phyloP scores from a whole-genome alignment of 108 stramenopile species.

The Nitzschia sp. region DNA sequence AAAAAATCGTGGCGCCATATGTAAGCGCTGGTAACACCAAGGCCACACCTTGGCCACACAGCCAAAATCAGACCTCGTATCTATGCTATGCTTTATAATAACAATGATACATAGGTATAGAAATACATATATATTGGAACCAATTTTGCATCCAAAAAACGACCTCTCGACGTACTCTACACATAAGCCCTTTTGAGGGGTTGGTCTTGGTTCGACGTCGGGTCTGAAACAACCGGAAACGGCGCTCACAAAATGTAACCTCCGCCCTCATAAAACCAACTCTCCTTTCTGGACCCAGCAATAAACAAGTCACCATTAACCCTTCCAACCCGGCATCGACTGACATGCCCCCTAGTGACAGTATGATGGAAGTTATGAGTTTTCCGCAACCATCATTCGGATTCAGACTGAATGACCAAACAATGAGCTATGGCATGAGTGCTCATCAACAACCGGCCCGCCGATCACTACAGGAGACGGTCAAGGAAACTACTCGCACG shows the following conservation, averaged over 20 bases:
- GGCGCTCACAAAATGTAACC: conserved; percentile 3
- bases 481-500: too few relatives aligned
- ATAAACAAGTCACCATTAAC: conserved; percentile 2
- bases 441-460: neutral
- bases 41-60: too few relatives aligned
- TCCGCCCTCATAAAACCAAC: too few relatives aligned
- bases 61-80: too few relatives aligned
- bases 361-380: conserved; percentile 13
- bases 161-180: too few relatives aligned
- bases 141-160: too few relatives aligned
- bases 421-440: neutral
- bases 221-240: neutral
- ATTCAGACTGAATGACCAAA: neutral
- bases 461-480: neutral
- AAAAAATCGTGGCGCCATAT: too few relatives aligned
- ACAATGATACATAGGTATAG: too few relatives aligned
- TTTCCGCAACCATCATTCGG: neutral
- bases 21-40: too few relatives aligned
- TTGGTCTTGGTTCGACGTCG: neutral
- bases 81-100: too few relatives aligned
- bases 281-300: neutral
- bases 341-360: neutral
- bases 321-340: conserved; percentile 1
- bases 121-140: too few relatives aligned
- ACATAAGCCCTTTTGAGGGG: too few relatives aligned